phyloP scores from a whole-genome alignment of 495 filamentous ascomycete genomes.

The Neurospora sp. region DNA sequence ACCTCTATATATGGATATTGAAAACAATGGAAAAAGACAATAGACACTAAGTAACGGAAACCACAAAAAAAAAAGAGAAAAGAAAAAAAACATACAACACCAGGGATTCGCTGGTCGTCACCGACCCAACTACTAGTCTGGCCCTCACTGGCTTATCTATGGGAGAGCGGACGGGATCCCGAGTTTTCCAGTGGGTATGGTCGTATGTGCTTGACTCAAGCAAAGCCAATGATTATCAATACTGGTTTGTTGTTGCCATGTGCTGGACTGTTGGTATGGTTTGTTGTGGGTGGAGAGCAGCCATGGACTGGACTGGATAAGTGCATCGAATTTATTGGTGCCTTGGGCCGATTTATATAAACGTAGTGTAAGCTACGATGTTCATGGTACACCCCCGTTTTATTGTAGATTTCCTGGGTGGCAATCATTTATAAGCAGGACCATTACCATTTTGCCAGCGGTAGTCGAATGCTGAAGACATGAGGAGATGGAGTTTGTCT shows the following conservation, averaged over 20 bases:
- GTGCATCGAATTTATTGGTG: neutral
- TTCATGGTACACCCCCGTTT: neutral
- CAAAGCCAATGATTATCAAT: neutral
- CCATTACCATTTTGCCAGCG: too few species aligned
- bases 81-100: conserved; percentile 16
- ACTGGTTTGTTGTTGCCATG: neutral
- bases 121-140: conserved; percentile 39
- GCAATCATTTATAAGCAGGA: too few species aligned
- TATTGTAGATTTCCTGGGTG: neutral
- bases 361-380: neutral
- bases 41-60: too few species aligned
- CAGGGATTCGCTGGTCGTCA: conserved; percentile 30
- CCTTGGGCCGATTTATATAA: neutral
- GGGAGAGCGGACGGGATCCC: conserved; percentile 44
- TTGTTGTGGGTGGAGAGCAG: neutral
- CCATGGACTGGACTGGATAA: neutral
- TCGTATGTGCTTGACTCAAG: conserved; percentile 22
- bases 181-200: conserved; percentile 34
- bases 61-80: neutral
- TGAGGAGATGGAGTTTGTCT: neutral
- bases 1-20: too few species aligned
- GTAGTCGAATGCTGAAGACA: too few species aligned
- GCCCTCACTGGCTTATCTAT: conserved; percentile 27
- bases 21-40: too few species aligned
- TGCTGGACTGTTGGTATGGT: neutral